Base-by-base conservation (phyloP, 148 eudicot genomes). In the Silene uniflora region DNA sequence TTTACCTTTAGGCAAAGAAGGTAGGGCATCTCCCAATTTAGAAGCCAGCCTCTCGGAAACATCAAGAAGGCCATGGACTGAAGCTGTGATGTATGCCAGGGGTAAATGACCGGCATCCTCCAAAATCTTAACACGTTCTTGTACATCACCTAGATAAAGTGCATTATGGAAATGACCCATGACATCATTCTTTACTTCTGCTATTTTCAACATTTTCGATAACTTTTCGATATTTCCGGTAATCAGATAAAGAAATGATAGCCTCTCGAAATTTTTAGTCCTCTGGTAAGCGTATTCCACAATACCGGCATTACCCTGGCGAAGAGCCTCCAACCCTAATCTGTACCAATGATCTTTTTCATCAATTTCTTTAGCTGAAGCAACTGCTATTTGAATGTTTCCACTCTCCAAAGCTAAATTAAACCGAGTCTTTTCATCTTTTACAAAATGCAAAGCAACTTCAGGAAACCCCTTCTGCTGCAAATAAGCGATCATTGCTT, bases 91-190 rank as follows among this genome's bases (percentile, higher is more conserved):
- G 70, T 90, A 88, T 62, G 95, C 95, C 72, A 90, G 89, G 42
- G 90, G 95, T 69, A 88, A 86, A 75, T 90, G 95, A 60, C 91
- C 90, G 63, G 88, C 78, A 74, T 70, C 80, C 75, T 88, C 95
- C 85, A 90, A 82, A 72, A 90, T 81, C 78, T 87, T 88, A 39
- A 90, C 91, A 56, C 95, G 91, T 76, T 90, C 95, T 21, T 75
- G 71, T 35, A 90, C 76, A 78, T 90, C 89, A 72, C 95, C 95
- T 32, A 90, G 85, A 77, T 90, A 90, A 35, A 90, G 84, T 69
- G 95, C 91, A 49, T 90, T 90, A 67, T 90, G 95, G 79, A 90
- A 90, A 77, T 90, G 95, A 44, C 95, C 95, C 95, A 90, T 90
- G 39, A 90, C 90, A 77, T 90, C 95, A 66, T 84, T 87, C 81